Percentiles rank a stretch among this genome's conserved stretches.
Conservation (phyloP, 106 monocot genomes). For the Allium sativum region DNA sequence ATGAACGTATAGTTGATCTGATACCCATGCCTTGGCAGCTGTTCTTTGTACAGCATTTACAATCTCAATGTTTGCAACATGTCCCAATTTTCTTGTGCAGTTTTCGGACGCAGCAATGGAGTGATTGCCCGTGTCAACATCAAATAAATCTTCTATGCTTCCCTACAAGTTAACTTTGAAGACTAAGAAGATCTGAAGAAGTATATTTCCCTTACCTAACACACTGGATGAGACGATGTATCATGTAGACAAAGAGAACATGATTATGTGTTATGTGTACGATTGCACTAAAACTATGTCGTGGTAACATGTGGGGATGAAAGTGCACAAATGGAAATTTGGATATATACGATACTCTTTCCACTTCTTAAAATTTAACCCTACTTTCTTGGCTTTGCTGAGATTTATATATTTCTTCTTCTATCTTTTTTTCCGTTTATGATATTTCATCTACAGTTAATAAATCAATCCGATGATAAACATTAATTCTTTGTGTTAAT, state of each 20-base stretch:
- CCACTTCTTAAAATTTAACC: no score
- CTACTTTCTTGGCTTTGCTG: no score
- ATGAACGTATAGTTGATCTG: conserved; percentile 45
- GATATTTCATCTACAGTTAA: no score
- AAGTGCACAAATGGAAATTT: no score
- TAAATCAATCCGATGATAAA: no score
- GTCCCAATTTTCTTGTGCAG: conserved; percentile 44
- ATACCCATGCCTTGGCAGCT: conserved; percentile 57
- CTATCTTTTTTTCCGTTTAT: no score
- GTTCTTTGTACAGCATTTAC: conserved; percentile 71
- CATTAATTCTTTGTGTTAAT: no score
- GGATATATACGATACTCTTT: no score
- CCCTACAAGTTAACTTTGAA: conserved; percentile 30
- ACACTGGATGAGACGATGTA: neutral
- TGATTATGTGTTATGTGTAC: conserved; percentile 1
- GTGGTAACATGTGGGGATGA: no score
- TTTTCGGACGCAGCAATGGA: conserved; percentile 46
- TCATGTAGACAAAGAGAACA: neutral
- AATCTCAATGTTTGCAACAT: conserved; percentile 48
- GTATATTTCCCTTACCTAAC: no score
- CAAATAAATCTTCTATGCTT: conserved; percentile 59
- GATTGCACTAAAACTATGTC: no score
- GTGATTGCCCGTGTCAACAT: conserved; percentile 39
- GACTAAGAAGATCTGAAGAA: neutral
- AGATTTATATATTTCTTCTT: no score